Percentiles rank a stretch among this genome's conserved stretches.
Evolutionary conservation across 768 basidiomycete genomes (phyloP).

Genomic region (Lactarius psammicola): DNA sequence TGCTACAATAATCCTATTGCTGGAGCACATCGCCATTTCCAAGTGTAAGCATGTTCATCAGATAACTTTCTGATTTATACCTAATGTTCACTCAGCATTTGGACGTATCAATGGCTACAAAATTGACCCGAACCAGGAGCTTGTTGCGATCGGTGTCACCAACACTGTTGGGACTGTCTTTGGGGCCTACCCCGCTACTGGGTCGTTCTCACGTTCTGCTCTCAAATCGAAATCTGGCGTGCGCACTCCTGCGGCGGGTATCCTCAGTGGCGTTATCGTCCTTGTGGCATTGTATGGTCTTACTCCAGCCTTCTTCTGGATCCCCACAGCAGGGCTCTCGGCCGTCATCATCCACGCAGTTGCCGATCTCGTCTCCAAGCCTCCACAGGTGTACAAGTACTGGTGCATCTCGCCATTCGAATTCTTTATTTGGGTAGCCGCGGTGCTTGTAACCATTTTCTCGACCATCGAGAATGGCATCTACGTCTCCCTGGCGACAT

Average conservation of each 20-base stretch:
- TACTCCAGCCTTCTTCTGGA: constrained; percentile 91
- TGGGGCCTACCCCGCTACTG: constrained; percentile 92
- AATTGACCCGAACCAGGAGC: constrained; percentile 89
- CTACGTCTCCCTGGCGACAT: constrained; percentile 81
- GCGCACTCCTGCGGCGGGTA: constrained; percentile 89
- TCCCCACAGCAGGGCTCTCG: constrained; percentile 76
- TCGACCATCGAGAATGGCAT: constrained; percentile 93
- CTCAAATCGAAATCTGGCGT: constrained; percentile 96
- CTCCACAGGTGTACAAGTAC: constrained; percentile 78
- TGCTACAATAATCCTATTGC: constrained; percentile 82
- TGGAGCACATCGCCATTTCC: constrained; percentile 97
- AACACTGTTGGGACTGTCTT: constrained; percentile 91
- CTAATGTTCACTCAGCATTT: constrained; percentile 57
- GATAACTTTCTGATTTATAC: no score
- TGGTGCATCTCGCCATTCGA: constrained; percentile 96
- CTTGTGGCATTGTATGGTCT: constrained; percentile 93
- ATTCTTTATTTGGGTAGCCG: constrained; percentile 83
- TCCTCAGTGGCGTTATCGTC: constrained; percentile 82
- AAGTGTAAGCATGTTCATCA: constrained; percentile 57
- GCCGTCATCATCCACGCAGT: constrained; percentile 96
- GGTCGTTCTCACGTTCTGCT: constrained; percentile 98
- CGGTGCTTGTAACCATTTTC: constrained; percentile 91
- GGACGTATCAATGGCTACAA: constrained; percentile 95
- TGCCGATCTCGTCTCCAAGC: constrained; percentile 82
- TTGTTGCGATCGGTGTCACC: constrained; percentile 96